phyloP scores from a whole-genome alignment of 2,329 filamentous ascomycete genomes.

The Leptographium procerum region DNA sequence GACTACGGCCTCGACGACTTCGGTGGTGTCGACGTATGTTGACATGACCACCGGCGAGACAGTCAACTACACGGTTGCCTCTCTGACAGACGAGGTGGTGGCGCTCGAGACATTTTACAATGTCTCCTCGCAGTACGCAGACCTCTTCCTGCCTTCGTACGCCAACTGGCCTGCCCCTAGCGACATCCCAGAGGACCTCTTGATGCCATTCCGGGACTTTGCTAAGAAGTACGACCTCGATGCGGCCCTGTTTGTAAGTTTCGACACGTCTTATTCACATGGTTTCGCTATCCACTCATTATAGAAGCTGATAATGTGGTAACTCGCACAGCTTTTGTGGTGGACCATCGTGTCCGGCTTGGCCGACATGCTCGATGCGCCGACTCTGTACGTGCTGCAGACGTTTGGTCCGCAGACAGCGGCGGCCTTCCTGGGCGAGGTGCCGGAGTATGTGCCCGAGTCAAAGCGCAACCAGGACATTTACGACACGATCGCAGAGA shows the following conservation, averaged over 20 bases:
- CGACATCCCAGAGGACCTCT: conserved; percentile 32
- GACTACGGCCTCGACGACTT: conserved; percentile 14
- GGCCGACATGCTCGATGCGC: conserved; percentile 28
- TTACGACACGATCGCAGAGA: conserved; percentile 24
- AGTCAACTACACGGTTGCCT: conserved; percentile 16
- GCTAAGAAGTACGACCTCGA: conserved; percentile 32
- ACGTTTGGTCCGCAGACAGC: conserved; percentile 25
- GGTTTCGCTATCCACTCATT: too few relatives aligned
- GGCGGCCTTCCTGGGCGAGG: conserved; percentile 19
- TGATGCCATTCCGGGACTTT: conserved; percentile 35
- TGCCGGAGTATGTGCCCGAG: conserved; percentile 20
- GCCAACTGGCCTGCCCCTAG: conserved; percentile 30
- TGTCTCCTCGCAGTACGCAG: conserved; percentile 19
- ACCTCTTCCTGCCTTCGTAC: conserved; percentile 23
- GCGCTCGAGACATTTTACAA: conserved; percentile 11
- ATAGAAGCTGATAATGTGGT: too few relatives aligned
- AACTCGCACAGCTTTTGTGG: conserved; percentile 24
- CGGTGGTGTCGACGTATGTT: conserved; percentile 19
- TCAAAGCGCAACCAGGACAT: conserved; percentile 27
- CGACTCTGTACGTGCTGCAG: conserved; percentile 36
- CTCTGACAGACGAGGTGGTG: conserved; percentile 3
- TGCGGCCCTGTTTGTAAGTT: neutral
- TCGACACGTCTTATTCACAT: too few relatives aligned
- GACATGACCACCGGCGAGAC: conserved; percentile 25
- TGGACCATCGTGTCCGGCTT: conserved; percentile 29